These are phyloP conservation scores for Fusarium albosuccineum DNA, from an alignment of 2,329 filamentous ascomycete species.

Conservation along the genomic window DNA sequence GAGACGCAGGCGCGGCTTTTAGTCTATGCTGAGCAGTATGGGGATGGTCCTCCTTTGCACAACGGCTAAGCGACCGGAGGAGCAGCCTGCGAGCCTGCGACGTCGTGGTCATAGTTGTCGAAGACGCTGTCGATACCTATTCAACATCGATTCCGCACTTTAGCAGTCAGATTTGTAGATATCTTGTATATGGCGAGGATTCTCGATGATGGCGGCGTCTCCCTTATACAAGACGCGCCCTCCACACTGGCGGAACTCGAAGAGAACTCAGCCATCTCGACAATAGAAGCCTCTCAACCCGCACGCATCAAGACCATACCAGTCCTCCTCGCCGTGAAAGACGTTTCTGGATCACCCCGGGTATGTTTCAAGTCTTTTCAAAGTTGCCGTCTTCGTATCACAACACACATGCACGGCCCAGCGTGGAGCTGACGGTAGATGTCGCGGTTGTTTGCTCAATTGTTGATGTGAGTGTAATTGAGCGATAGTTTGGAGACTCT, in stretches of 20 bases:
- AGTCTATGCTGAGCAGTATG: too few species aligned
- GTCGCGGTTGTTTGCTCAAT: too few species aligned
- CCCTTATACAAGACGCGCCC: background rate
- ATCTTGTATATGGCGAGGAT: background rate
- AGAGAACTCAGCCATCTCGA: background rate
- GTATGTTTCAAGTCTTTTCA: background rate
- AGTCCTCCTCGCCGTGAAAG: background rate
- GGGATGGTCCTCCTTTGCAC: too few species aligned
- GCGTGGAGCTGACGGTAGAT: background rate
- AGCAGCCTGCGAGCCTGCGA: too few species aligned
- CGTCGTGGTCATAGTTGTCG: too few species aligned
- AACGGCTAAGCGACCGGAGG: too few species aligned
- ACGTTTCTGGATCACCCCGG: background rate
- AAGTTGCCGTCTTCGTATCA: background rate
- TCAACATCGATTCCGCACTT: too few species aligned
- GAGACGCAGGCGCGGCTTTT: too few species aligned
- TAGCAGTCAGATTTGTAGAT: too few species aligned
- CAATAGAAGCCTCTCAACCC: background rate
- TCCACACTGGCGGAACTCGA: background rate
- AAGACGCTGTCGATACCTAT: too few species aligned
- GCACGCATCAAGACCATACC: background rate
- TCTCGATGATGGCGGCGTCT: background rate
- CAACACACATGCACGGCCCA: background rate
- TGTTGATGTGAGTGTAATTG: too few species aligned
- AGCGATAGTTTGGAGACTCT: too few species aligned